These are phyloP conservation scores for Thozetella sp. DNA, from an alignment of 495 filamentous ascomycete species.

Conservation along the genomic window DNA sequence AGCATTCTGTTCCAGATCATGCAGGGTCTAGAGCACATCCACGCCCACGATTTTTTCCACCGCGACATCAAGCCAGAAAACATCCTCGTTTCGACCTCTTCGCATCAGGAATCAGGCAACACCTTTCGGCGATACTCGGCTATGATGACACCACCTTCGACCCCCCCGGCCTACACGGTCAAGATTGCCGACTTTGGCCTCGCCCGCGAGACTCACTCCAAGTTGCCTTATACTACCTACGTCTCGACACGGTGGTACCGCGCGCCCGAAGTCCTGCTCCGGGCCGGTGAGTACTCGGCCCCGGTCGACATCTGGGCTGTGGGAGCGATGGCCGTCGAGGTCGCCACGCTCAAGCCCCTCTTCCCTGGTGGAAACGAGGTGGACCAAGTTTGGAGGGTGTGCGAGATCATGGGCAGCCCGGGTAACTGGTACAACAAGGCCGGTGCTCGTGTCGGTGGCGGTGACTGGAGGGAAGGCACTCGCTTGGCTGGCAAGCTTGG, in stretches of 20 bases:
- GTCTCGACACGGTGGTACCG: constrained; percentile 99
- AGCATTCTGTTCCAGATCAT: constrained; percentile 98
- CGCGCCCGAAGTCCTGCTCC: constrained; percentile 91
- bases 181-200: constrained; percentile 99
- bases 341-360: constrained; percentile 94
- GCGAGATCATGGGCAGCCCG: constrained; percentile 99
- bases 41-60: constrained; percentile 97
- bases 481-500: constrained; percentile 92
- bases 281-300: constrained; percentile 95
- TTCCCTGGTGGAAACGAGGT: constrained; percentile 99
- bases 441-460: constrained; percentile 85
- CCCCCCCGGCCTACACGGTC: constrained; percentile 89
- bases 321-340: constrained; percentile 99
- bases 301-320: constrained; percentile 99
- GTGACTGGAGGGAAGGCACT: constrained; percentile 96
- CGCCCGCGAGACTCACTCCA: constrained; percentile 96
- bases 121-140: constrained; percentile 91
- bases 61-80: constrained; percentile 99
- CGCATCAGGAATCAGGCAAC: constrained; percentile 73
- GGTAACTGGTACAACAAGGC: constrained; percentile 96
- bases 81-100: constrained; percentile 93
- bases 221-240: constrained; percentile 95
- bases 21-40: constrained; percentile 94
- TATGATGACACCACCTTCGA: constrained; percentile 91
- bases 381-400: constrained; percentile 98